Conservation (phyloP, 306 rosid species). For the Gastrolobium villosum region DNA sequence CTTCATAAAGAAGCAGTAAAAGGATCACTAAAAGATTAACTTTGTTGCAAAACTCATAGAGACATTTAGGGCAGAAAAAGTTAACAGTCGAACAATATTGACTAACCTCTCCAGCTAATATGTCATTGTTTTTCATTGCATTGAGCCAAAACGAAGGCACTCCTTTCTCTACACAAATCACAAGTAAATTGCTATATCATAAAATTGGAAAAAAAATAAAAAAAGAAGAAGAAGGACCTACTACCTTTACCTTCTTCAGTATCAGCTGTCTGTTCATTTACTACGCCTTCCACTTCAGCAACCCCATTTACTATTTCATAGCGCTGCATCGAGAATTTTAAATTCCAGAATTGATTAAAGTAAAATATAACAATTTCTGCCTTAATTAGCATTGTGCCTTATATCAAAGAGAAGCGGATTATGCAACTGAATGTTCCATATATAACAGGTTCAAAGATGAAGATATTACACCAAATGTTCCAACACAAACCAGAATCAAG, state of each 20-base stretch:
- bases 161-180: slow-evolving; percentile 67
- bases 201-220: neutral
- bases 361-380: neutral
- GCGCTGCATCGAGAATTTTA: slow-evolving; percentile 56
- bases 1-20: slow-evolving; percentile 4
- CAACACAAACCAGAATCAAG: neutral
- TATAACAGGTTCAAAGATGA: neutral
- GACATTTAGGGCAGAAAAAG: neutral
- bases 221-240: neutral
- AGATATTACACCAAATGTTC: slow-evolving; percentile 4
- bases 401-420: neutral
- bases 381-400: neutral
- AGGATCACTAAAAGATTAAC: neutral
- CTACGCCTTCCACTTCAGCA: slow-evolving; percentile 69
- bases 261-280: slow-evolving; percentile 48
- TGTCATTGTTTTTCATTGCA: slow-evolving; percentile 85
- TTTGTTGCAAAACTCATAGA: neutral
- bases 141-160: slow-evolving; percentile 85
- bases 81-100: neutral
- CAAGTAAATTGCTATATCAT: neutral
- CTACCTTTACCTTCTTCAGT: slow-evolving; percentile 65
- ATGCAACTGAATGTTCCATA: neutral
- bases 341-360: neutral
- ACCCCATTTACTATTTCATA: slow-evolving; percentile 76
- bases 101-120: slow-evolving; percentile 79